Evolutionary conservation across 2,329 filamentous ascomycete species (phyloP).

Genomic region (Helicocarpus griseus): DNA sequence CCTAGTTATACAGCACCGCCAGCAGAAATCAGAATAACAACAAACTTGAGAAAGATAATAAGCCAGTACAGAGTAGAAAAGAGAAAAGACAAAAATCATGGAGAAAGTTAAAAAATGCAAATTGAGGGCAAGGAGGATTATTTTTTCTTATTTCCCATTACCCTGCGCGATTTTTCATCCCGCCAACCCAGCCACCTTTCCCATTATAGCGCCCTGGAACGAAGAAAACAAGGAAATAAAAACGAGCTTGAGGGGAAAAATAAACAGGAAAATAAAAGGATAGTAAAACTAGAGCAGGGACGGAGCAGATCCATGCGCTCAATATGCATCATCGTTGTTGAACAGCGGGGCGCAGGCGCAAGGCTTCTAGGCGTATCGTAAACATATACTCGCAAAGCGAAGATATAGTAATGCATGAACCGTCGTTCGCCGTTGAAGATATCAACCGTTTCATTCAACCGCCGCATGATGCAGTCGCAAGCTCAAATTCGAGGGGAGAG

Average conservation of each 20-base stretch:
- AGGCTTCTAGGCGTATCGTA: not conserved
- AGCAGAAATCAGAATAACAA: not conserved
- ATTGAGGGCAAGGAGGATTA: not conserved
- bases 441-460: not conserved
- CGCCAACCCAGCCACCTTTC: constrained; percentile 28
- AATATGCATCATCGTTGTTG: not conserved
- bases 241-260: constrained; percentile 15
- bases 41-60: not conserved
- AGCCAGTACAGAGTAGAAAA: not conserved
- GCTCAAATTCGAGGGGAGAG: not conserved
- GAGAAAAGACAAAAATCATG: not conserved
- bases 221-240: constrained; percentile 11
- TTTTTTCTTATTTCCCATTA: constrained; percentile 1
- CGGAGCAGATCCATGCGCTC: not conserved
- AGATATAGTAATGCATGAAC: not conserved
- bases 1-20: constrained; percentile 2
- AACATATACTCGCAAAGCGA: not conserved
- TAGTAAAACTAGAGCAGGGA: not conserved
- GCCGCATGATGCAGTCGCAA: not conserved
- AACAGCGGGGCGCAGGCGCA: not conserved
- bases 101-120: not conserved
- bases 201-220: constrained; percentile 31
- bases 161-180: constrained; percentile 17
- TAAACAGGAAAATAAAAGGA: constrained; percentile 20
- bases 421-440: not conserved